Evolutionary conservation across 2,329 filamentous ascomycete species (phyloP), one percentile per base, ranked within the genome.

Genomic region (Phoma sp.): DNA sequence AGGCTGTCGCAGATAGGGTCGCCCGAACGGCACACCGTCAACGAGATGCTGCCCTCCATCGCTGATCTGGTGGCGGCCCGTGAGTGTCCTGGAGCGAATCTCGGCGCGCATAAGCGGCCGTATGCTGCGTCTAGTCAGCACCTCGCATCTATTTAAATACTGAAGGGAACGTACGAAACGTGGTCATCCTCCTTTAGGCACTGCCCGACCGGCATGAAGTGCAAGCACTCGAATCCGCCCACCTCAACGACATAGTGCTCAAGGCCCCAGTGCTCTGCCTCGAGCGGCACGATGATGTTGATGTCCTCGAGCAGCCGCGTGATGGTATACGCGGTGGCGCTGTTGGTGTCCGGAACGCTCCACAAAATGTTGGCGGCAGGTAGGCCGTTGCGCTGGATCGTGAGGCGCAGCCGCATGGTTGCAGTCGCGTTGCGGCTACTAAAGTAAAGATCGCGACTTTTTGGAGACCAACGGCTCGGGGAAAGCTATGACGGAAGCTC

Each of bases 231-330:
- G 62, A 90, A 97, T 40, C 84, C 86, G 14, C 75, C 78, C 3
- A 96, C 81, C 74, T 96, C 90, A 27, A 96, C 90, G 7, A 84
- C 84, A 73, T 98, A 98, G 71, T 97, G 91, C 67, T 97, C 93
- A 3, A 96, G 77, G 0, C 91, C 91, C 91, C 91, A 96, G 55
- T 91, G 81, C 36, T 82, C 82, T 52, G 87, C 86, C 77, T 96
- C 92, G 0, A 98, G 84, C 0, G 93, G 92, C 2, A 97, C 79
- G 13, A 89, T 82, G 38, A 90, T 85, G 74, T 96, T 93, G 62
- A 97, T 80, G 57, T 91, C 84, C 59, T 89, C 86, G 33, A 97
- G 80, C 2, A 97, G 83, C 62, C 89, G 86, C 27, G 89, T 83
- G 56, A 96, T 82, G 2, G 91, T 96, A 47, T 71, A 71, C 3